Evolutionary conservation across 163 green algal species (phyloP).

Genomic region (Prototheca wickerhamii): DNA sequence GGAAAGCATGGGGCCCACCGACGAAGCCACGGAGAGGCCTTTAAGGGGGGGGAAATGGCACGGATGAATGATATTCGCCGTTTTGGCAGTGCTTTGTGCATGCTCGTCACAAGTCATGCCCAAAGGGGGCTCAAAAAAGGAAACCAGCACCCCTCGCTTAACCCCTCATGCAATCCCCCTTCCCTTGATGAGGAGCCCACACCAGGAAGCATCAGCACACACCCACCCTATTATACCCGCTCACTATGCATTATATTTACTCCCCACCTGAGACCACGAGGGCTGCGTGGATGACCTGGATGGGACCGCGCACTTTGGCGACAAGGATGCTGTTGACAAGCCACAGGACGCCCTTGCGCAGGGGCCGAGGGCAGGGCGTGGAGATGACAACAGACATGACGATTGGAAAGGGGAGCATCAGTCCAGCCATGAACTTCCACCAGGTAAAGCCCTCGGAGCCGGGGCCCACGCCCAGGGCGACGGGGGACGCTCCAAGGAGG

Average conservation of each 20-base stretch:
- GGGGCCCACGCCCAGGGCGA: neutral
- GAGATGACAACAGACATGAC: neutral
- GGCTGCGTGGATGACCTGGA: neutral
- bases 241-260: neutral
- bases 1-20: neutral
- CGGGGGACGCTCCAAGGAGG: neutral
- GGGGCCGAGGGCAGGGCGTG: neutral
- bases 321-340: neutral
- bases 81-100: too few relatives aligned
- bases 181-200: too few relatives aligned
- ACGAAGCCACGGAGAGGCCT: conserved; percentile 4
- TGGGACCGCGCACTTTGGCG: neutral
- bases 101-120: too few relatives aligned
- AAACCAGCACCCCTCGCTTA: too few relatives aligned
- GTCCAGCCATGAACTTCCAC: neutral
- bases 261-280: neutral
- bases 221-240: neutral
- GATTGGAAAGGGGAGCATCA: neutral
- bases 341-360: neutral
- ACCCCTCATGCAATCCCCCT: too few relatives aligned
- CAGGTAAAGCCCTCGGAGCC: neutral
- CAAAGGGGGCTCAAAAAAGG: too few relatives aligned
- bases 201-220: too few relatives aligned
- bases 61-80: too few relatives aligned
- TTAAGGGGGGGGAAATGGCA: too few relatives aligned